phyloP scores from a whole-genome alignment of 2,329 filamentous ascomycete species.

The Aspergillus nomiae region DNA sequence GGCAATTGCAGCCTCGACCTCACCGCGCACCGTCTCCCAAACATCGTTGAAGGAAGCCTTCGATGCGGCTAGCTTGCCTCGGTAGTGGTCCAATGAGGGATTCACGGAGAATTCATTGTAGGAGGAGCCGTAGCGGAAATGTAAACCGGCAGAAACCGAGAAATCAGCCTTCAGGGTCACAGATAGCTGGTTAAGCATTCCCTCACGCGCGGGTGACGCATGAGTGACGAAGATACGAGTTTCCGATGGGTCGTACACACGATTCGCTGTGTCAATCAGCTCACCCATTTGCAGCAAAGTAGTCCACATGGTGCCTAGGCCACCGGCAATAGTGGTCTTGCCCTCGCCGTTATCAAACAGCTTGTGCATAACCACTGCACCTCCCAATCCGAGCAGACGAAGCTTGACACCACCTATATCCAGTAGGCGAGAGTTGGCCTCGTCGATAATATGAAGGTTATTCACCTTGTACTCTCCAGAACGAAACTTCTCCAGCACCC shows the following conservation, averaged over 20 bases:
- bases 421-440: conserved; percentile 91
- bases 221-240: conserved; percentile 96
- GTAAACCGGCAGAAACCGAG: conserved; percentile 93
- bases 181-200: conserved; percentile 94
- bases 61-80: conserved; percentile 94
- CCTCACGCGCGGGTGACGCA: conserved; percentile 92
- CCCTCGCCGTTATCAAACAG: conserved; percentile 98
- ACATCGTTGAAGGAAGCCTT: conserved; percentile 99
- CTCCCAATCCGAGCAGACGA: conserved; percentile 86
- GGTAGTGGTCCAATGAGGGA: conserved; percentile 95
- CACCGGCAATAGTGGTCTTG: conserved; percentile 94
- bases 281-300: conserved; percentile 98
- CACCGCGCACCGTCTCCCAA: conserved; percentile 96
- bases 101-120: conserved; percentile 99
- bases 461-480: conserved; percentile 97
- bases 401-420: conserved; percentile 96
- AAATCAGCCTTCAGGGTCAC: conserved; percentile 98
- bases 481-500: conserved; percentile 94
- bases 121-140: conserved; percentile 98
- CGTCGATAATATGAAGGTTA: conserved; percentile 97
- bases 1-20: conserved; percentile 91
- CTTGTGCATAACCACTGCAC: conserved; percentile 99
- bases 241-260: conserved; percentile 97
- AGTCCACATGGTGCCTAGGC: conserved; percentile 99
- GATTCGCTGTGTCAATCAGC: conserved; percentile 94